phyloP scores from a whole-genome alignment of 2,329 filamentous ascomycete species.

The Penicillium glabrum region DNA sequence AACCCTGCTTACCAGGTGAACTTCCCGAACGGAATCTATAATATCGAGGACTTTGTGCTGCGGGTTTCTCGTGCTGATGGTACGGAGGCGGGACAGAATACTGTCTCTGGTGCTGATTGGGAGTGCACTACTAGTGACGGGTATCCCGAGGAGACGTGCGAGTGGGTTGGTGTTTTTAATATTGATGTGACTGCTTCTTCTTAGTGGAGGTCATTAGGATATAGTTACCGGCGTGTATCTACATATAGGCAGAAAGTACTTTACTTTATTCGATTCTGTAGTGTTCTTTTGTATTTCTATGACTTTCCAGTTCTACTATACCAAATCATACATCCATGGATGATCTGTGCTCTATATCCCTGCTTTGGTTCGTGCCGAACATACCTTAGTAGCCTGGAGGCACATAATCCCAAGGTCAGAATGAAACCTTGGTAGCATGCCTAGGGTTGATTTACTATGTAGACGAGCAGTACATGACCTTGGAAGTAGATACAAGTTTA shows the following conservation, averaged over 20 bases:
- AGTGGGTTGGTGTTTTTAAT: conserved; percentile 17
- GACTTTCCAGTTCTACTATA: no score
- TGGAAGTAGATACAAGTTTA: neutral
- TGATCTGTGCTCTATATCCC: no score
- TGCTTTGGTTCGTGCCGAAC: no score
- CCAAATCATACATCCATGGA: no score
- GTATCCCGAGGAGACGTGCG: conserved; percentile 9
- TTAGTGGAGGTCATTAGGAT: neutral
- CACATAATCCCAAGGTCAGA: no score
- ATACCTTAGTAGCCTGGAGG: no score
- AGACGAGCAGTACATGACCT: no score
- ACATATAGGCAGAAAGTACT: no score
- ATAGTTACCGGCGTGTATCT: neutral
- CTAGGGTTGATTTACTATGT: no score
- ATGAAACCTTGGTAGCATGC: no score
- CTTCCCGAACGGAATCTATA: conserved; percentile 15
- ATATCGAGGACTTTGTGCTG: conserved; percentile 15
- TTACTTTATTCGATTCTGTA: no score
- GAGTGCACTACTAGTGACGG: conserved; percentile 10
- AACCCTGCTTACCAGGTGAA: conserved; percentile 12
- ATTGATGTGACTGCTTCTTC: conserved; percentile 9
- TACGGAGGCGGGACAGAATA: conserved; percentile 3
- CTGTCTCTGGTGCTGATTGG: conserved; percentile 9
- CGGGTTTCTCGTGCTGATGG: conserved; percentile 12
- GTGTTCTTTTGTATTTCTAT: no score